Evolutionary conservation across 1,284 basidiomycete genomes (phyloP).

Genomic region (Papiliotrema laurentii): DNA sequence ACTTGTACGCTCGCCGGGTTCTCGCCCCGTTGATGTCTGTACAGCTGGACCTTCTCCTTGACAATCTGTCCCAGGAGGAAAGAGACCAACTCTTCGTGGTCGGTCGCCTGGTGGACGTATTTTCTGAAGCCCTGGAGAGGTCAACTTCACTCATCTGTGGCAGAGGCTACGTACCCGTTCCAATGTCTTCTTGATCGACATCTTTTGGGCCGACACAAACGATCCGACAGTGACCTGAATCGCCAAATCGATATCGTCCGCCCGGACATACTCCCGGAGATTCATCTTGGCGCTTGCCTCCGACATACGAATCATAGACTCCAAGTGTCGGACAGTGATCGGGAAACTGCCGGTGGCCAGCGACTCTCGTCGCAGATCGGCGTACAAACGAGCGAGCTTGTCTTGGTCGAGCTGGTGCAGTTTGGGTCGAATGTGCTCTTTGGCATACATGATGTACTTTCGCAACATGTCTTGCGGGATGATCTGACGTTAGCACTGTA

Average conservation of each 20-base stretch:
- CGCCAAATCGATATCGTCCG: conserved; percentile 94
- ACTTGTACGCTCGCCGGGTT: conserved; percentile 71
- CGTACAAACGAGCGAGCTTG: conserved; percentile 88
- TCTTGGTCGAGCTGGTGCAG: conserved; percentile 93
- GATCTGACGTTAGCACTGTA: conserved; percentile 55
- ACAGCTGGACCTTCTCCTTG: conserved; percentile 87
- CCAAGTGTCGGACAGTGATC: conserved; percentile 94
- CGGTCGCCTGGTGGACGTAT: conserved; percentile 88
- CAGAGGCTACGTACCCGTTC: conserved; percentile 65
- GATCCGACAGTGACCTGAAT: conserved; percentile 92
- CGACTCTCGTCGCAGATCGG: conserved; percentile 94
- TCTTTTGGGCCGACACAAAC: conserved; percentile 96
- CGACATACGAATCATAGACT: conserved; percentile 99
- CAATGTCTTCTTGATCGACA: conserved; percentile 95
- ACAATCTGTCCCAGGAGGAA: conserved; percentile 92
- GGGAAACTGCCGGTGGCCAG: conserved; percentile 95
- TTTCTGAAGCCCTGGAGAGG: conserved; percentile 79
- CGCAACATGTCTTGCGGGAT: conserved; percentile 95
- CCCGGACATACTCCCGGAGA: conserved; percentile 88
- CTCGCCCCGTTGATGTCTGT: conserved; percentile 66
- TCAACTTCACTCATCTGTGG: not conserved
- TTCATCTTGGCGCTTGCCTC: conserved; percentile 99
- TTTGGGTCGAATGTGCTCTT: conserved; percentile 87
- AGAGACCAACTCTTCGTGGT: conserved; percentile 90
- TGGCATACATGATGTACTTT: conserved; percentile 99